Percentiles rank a stretch among this genome's conserved stretches.
Conservation (phyloP, 2,329 filamentous ascomycete genomes). For the Aphanocladium album region DNA sequence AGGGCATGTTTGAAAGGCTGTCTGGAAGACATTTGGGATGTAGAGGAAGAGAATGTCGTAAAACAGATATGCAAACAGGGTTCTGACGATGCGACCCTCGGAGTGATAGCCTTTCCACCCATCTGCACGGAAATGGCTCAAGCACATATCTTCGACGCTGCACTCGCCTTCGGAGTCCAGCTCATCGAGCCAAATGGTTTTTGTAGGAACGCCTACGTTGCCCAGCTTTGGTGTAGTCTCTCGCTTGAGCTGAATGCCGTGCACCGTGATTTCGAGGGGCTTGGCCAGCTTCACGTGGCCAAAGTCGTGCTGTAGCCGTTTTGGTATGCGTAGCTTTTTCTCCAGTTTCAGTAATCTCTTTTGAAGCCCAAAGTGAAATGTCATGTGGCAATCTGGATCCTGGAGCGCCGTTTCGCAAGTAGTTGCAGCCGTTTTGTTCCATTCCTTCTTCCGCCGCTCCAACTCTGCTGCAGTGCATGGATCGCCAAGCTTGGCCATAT, state of each 20-base stretch:
- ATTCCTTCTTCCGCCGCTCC: constrained; percentile 68
- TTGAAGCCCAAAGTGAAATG: constrained; percentile 91
- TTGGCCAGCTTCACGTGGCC: constrained; percentile 74
- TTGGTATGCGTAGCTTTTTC: constrained; percentile 73
- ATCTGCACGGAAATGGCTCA: constrained; percentile 73
- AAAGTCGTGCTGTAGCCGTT: constrained; percentile 88
- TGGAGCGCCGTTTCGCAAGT: constrained; percentile 87
- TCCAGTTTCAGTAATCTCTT: constrained; percentile 92
- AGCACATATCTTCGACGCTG: constrained; percentile 88
- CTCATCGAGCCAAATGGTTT: constrained; percentile 86
- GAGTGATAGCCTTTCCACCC: constrained; percentile 95
- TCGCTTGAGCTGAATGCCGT: constrained; percentile 72
- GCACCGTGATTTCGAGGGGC: constrained; percentile 67
- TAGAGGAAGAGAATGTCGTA: constrained; percentile 91
- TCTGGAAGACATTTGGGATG: constrained; percentile 95
- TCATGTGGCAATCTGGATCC: constrained; percentile 83
- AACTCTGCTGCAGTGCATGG: constrained; percentile 30
- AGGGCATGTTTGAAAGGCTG: constrained; percentile 88
- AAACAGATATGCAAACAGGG: constrained; percentile 85
- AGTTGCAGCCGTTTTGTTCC: constrained; percentile 67
- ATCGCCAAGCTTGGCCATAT: constrained; percentile 65
- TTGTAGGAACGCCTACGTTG: constrained; percentile 46
- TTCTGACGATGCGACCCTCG: constrained; percentile 89
- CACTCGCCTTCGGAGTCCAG: constrained; percentile 66
- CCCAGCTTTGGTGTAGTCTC: constrained; percentile 40